phyloP scores from a whole-genome alignment of 257 asterid species.

The Ilex aquifolium region DNA sequence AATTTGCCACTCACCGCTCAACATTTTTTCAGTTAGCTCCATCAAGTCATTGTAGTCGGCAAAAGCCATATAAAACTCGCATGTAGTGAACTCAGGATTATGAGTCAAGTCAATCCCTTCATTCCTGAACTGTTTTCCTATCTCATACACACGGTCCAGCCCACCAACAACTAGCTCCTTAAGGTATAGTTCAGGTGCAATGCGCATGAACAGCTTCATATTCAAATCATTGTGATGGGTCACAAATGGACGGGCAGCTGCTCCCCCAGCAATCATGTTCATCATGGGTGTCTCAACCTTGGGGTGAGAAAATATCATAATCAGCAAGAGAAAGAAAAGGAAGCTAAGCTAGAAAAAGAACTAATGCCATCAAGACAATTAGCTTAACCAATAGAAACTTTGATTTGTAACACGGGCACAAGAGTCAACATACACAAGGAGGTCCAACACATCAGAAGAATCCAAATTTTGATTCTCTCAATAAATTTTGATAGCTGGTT shows the following conservation, averaged over 20 bases:
- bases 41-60: slow-evolving; percentile 86
- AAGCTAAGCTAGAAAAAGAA: slow-evolving; percentile 1
- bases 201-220: slow-evolving; percentile 76
- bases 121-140: slow-evolving; percentile 86
- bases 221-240: slow-evolving; percentile 85
- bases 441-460: too few relatives aligned
- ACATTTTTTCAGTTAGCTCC: slow-evolving; percentile 78
- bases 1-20: slow-evolving; percentile 30
- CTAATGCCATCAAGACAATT: neutral
- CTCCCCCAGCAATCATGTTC: slow-evolving; percentile 91
- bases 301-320: neutral
- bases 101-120: slow-evolving; percentile 93
- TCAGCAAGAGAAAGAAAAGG: neutral
- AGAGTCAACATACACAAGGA: too few relatives aligned
- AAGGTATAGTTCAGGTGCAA: slow-evolving; percentile 82
- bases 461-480: too few relatives aligned
- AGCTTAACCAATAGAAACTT: too few relatives aligned
- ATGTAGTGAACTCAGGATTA: slow-evolving; percentile 93
- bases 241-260: slow-evolving; percentile 88
- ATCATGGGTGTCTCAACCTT: slow-evolving; percentile 95
- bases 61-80: slow-evolving; percentile 90
- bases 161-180: slow-evolving; percentile 93
- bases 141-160: slow-evolving; percentile 83
- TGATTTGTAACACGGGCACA: too few relatives aligned
- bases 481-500: too few relatives aligned